A percentile compares a stretch with the other conserved stretches of the same genome.
Conservation (phyloP, 192 early-diverging fungal genomes). For the Coemansia javaensis region DNA sequence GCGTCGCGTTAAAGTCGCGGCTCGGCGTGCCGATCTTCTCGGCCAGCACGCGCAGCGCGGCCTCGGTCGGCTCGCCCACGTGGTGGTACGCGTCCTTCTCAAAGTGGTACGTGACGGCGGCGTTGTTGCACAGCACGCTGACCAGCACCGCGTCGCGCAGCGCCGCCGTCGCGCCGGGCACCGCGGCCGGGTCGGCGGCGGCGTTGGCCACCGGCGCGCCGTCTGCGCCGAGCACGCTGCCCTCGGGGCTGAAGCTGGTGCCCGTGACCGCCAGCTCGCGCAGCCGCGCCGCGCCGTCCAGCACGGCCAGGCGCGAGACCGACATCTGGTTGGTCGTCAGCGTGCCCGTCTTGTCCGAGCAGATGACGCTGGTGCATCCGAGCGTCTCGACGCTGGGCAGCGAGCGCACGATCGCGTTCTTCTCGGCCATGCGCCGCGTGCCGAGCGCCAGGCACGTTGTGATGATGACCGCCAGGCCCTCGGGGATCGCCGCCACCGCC, state of each 20-base stretch:
- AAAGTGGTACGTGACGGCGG: slow-evolving; percentile 76
- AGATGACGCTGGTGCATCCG: slow-evolving; percentile 95
- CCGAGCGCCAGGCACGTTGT: slow-evolving; percentile 97
- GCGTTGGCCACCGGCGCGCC: slow-evolving; percentile 51
- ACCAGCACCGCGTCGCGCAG: slow-evolving; percentile 47
- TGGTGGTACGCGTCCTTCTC: slow-evolving; percentile 61
- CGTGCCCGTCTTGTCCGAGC: slow-evolving; percentile 99
- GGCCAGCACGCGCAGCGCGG: slow-evolving; percentile 86
- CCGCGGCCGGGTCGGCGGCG: slow-evolving; percentile 51
- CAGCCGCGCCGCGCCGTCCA: slow-evolving; percentile 45
- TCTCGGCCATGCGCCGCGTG: slow-evolving; percentile 94
- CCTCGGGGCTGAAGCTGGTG: slow-evolving; percentile 81
- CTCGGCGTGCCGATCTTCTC: slow-evolving; percentile 89
- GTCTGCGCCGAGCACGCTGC: slow-evolving; percentile 54
- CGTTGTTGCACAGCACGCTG: slow-evolving; percentile 88
- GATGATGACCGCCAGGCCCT: slow-evolving; percentile 97
- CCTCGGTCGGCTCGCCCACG: slow-evolving; percentile 98
- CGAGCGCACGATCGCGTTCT: slow-evolving; percentile 93
- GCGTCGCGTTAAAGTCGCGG: slow-evolving; percentile 57
- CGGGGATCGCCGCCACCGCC: slow-evolving; percentile 98
- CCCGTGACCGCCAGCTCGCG: slow-evolving; percentile 78
- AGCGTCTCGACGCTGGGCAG: slow-evolving; percentile 93
- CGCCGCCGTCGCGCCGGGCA: slow-evolving; percentile 69
- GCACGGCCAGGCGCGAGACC: slow-evolving; percentile 61
- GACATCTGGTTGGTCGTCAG: slow-evolving; percentile 99